These are phyloP conservation scores for Emergomyces africanus DNA, from an alignment of 2,329 filamentous ascomycete species.

Conservation along the genomic window DNA sequence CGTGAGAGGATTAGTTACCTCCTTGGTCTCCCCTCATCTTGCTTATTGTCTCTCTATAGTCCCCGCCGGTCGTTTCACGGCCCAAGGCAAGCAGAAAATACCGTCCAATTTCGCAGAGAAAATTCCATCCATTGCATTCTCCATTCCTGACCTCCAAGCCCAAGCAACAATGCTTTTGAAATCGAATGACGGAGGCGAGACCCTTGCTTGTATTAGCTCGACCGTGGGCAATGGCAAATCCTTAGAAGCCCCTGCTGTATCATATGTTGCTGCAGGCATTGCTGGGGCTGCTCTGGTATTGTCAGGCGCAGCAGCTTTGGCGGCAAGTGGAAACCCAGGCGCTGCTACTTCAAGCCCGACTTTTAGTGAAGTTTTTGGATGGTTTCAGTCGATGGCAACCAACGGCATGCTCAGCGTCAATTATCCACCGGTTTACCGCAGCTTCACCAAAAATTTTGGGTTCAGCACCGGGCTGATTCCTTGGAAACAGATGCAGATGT, in stretches of 20 bases:
- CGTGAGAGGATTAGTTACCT: constrained; percentile 16
- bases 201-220: constrained; percentile 73
- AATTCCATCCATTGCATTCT: constrained; percentile 83
- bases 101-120: constrained; percentile 56
- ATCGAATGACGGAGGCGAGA: constrained; percentile 43
- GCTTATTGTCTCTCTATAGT: constrained; percentile 36
- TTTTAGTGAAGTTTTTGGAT: constrained; percentile 72
- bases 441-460: constrained; percentile 83
- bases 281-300: constrained; percentile 71
- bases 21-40: neutral
- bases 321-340: constrained; percentile 47
- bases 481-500: constrained; percentile 65
- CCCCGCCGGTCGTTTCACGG: constrained; percentile 60
- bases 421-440: constrained; percentile 77
- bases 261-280: constrained; percentile 72
- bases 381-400: constrained; percentile 88
- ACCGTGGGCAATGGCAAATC: constrained; percentile 80
- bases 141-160: constrained; percentile 79
- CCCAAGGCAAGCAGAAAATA: constrained; percentile 58
- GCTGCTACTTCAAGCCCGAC: constrained; percentile 61
- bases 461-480: constrained; percentile 78
- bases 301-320: constrained; percentile 57
- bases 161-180: constrained; percentile 66
- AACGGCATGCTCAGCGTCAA: constrained; percentile 92
- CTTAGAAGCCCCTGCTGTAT: constrained; percentile 58